A percentile compares a stretch with the other conserved stretches of the same genome.
Conservation (phyloP, 208 protist genomes). For the Novymonas esmeraldas region DNA sequence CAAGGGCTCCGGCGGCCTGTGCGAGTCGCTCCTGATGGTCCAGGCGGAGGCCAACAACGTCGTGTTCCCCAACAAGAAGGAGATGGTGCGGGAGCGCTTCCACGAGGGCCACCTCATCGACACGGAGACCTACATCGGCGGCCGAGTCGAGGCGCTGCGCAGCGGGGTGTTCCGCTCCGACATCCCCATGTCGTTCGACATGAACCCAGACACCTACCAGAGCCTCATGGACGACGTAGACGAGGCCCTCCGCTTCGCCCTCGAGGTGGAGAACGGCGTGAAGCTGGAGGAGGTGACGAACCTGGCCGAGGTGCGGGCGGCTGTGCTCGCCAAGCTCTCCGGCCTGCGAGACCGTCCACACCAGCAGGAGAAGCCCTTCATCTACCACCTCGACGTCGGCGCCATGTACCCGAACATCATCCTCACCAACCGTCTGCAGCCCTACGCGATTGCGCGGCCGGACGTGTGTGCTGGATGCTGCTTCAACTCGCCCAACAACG, state of each 20-base stretch:
- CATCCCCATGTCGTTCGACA: slow-evolving; percentile 94
- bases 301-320: slow-evolving; percentile 83
- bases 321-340: slow-evolving; percentile 81
- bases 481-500: slow-evolving; percentile 96
- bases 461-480: slow-evolving; percentile 97
- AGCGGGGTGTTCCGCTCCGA: slow-evolving; percentile 98
- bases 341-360: slow-evolving; percentile 90
- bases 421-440: slow-evolving; percentile 99
- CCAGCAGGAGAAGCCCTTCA: slow-evolving; percentile 91
- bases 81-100: slow-evolving; percentile 87
- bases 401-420: slow-evolving; percentile 99
- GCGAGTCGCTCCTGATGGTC: slow-evolving; percentile 99
- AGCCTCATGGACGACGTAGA: slow-evolving; percentile 96
- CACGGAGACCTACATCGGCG: slow-evolving; percentile 99
- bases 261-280: slow-evolving; percentile 90
- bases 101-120: slow-evolving; percentile 99
- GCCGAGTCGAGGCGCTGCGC: slow-evolving; percentile 94
- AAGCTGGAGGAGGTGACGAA: slow-evolving; percentile 95
- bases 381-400: slow-evolving; percentile 99
- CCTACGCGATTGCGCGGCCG: slow-evolving; percentile 96
- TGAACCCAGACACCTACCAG: slow-evolving; percentile 93
- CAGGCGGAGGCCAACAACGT: slow-evolving; percentile 98
- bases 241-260: slow-evolving; percentile 86
- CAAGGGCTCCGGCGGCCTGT: slow-evolving; percentile 99
- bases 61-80: slow-evolving; percentile 99